These are phyloP conservation scores for Ophiocordyceps camponoti-floridani DNA, from an alignment of 2,329 filamentous ascomycete genomes.

Conservation along the genomic window DNA sequence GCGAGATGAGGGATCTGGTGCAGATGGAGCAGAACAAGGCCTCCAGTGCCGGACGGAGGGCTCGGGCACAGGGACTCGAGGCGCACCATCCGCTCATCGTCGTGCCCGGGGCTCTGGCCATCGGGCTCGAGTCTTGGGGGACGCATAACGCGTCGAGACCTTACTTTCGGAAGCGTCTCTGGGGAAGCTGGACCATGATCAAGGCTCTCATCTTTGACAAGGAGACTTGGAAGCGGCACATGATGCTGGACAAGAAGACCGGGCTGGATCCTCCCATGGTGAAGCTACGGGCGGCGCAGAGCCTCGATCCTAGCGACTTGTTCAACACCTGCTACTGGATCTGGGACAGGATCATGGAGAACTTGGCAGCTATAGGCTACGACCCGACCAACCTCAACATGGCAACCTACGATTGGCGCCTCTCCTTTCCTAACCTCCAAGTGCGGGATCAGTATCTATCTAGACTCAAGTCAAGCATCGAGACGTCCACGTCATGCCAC, in stretches of 20 bases:
- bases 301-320: constrained; percentile 95
- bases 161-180: constrained; percentile 87
- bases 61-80: constrained; percentile 59
- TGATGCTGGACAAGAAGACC: constrained; percentile 88
- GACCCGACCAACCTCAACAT: constrained; percentile 64
- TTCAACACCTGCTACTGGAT: constrained; percentile 92
- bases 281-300: constrained; percentile 83
- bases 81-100: constrained; percentile 86
- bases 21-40: constrained; percentile 87
- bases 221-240: constrained; percentile 82
- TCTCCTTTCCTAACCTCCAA: constrained; percentile 82
- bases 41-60: constrained; percentile 75
- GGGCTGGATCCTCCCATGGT: constrained; percentile 80
- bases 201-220: constrained; percentile 83
- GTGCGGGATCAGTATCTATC: constrained; percentile 87
- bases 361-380: constrained; percentile 87
- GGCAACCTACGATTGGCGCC: constrained; percentile 73
- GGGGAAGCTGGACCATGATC: constrained; percentile 99
- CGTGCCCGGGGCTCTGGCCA: constrained; percentile 95
- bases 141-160: constrained; percentile 68
- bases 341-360: constrained; percentile 97
- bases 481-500: constrained; percentile 54
- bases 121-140: constrained; percentile 91
- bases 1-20: constrained; percentile 71
- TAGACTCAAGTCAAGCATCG: constrained; percentile 74